Percentiles rank a stretch among this genome's conserved stretches.
phyloP scores from a whole-genome alignment of 768 basidiomycete genomes.

The Chiua virens region DNA sequence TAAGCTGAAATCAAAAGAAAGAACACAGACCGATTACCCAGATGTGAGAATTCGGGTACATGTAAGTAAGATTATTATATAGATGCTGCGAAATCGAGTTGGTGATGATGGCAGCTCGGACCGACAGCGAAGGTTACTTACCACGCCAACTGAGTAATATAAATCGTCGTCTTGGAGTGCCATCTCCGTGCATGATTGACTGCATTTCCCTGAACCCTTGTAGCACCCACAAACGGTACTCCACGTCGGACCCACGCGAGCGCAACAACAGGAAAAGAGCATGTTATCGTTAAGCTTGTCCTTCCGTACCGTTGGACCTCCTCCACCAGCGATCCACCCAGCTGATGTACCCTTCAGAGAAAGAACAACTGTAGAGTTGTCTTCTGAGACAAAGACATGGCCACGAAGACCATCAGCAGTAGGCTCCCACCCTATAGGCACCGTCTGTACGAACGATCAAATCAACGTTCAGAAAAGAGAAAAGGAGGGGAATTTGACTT shows the following conservation, averaged over 20 bases:
- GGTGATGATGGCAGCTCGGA: not conserved
- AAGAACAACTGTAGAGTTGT: slow-evolving; percentile 84
- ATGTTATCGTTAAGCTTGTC: slow-evolving; percentile 96
- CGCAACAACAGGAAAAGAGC: slow-evolving; percentile 96
- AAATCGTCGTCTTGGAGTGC: slow-evolving; percentile 78
- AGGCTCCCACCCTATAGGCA: slow-evolving; percentile 88
- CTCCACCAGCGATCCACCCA: slow-evolving; percentile 60
- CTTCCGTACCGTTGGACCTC: slow-evolving; percentile 81
- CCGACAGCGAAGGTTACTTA: slow-evolving; percentile 37
- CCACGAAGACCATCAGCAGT: slow-evolving; percentile 90
- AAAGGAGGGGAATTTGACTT: slow-evolving; percentile 15
- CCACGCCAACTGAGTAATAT: slow-evolving; percentile 85
- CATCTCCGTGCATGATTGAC: slow-evolving; percentile 75
- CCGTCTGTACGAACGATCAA: slow-evolving; percentile 39
- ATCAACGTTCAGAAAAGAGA: not conserved
- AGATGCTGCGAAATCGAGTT: slow-evolving; percentile 57
- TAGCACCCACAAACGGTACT: slow-evolving; percentile 89
- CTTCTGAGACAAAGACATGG: slow-evolving; percentile 81
- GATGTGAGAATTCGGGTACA: slow-evolving; percentile 88
- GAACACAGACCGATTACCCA: slow-evolving; percentile 71
- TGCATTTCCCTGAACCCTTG: slow-evolving; percentile 71
- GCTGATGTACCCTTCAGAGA: slow-evolving; percentile 94
- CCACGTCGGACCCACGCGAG: slow-evolving; percentile 93
- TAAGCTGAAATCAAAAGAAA: not conserved
- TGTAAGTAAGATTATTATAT: slow-evolving; percentile 87